Conservation (phyloP, 345 rosid species). For the Sonneratia caseolaris region DNA sequence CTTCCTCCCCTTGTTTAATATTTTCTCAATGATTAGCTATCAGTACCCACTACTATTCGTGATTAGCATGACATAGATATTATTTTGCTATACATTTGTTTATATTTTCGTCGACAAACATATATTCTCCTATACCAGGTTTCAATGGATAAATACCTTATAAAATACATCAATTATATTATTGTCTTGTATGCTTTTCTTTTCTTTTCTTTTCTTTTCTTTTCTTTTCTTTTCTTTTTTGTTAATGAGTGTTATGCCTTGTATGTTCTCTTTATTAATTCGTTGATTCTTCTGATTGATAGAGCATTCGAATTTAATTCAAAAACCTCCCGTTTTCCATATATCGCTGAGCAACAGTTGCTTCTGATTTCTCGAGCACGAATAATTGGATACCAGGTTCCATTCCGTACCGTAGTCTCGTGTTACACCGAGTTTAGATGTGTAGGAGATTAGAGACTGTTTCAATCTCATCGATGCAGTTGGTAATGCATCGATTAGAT, state of each 20-base stretch:
- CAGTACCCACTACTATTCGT: background rate
- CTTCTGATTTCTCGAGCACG: no score
- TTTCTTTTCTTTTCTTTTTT: no score
- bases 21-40: background rate
- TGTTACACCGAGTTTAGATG: no score
- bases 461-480: no score
- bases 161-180: background rate
- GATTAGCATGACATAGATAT: background rate
- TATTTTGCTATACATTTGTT: background rate
- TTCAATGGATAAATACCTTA: background rate
- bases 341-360: no score
- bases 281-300: background rate
- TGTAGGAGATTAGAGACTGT: no score
- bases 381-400: no score
- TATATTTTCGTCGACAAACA: background rate
- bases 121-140: background rate
- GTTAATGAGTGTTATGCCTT: background rate
- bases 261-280: background rate
- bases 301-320: background rate
- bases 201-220: no score
- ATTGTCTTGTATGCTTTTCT: no score
- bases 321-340: background rate
- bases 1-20: background rate
- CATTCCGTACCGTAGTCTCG: no score
- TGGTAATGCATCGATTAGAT: no score